phyloP scores from a whole-genome alignment of 2,329 filamentous ascomycete genomes.

The Colletotrichum eremochloae region DNA sequence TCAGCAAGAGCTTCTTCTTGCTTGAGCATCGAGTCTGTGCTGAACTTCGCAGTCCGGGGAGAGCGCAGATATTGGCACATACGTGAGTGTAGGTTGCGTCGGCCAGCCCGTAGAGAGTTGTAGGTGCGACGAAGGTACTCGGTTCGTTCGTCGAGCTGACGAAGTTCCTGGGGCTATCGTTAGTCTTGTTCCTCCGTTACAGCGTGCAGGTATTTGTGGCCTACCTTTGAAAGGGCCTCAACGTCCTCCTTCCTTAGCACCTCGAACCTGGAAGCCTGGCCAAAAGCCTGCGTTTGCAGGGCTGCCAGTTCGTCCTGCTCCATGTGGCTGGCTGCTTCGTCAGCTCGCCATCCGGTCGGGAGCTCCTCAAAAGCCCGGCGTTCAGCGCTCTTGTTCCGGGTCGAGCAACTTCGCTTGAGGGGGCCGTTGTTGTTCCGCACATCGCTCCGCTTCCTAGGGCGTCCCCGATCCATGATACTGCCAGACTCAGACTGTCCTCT shows the following conservation, averaged over 20 bases:
- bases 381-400: slow-evolving; percentile 59
- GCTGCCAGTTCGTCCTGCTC: slow-evolving; percentile 62
- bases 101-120: slow-evolving; percentile 79
- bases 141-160: slow-evolving; percentile 80
- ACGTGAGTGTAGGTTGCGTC: slow-evolving; percentile 80
- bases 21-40: slow-evolving; percentile 80
- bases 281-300: slow-evolving; percentile 71
- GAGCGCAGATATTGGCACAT: slow-evolving; percentile 84
- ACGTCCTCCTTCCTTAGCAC: slow-evolving; percentile 74
- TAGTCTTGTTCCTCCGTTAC: slow-evolving; percentile 8
- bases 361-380: slow-evolving; percentile 71
- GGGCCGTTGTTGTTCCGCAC: slow-evolving; percentile 54
- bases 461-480: slow-evolving; percentile 72
- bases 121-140: slow-evolving; percentile 85
- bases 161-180: slow-evolving; percentile 70
- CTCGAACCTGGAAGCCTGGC: slow-evolving; percentile 74
- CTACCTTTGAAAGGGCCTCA: slow-evolving; percentile 73
- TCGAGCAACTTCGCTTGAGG: slow-evolving; percentile 55
- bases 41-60: slow-evolving; percentile 78
- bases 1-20: slow-evolving; percentile 85
- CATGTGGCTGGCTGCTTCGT: slow-evolving; percentile 65
- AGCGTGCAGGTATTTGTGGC: slow-evolving; percentile 37
- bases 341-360: slow-evolving; percentile 68
- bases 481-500: slow-evolving; percentile 69
- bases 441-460: slow-evolving; percentile 68